A percentile compares a stretch with the other conserved stretches of the same genome.
These are phyloP conservation scores for Solanum hybrid DNA, from an alignment of 305 asterid genomes.

Conservation along the genomic window DNA sequence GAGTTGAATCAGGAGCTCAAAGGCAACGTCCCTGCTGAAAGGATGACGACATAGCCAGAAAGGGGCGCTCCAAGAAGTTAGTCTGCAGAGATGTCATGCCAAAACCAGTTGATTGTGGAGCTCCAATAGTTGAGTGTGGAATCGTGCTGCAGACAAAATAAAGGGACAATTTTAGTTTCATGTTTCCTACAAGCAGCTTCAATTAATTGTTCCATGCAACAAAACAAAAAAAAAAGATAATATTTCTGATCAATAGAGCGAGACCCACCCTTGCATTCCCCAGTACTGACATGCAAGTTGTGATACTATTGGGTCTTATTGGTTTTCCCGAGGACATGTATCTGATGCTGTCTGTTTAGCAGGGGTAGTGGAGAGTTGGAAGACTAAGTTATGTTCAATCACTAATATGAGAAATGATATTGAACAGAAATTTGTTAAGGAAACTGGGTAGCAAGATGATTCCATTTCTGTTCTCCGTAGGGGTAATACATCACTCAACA, in stretches of 20 bases:
- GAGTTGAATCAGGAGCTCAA: conserved; percentile 20
- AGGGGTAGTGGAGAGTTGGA: neutral
- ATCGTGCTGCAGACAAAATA: conserved; percentile 35
- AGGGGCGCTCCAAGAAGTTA: conserved; percentile 51
- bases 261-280: neutral
- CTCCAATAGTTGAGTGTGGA: conserved; percentile 44
- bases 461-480: neutral
- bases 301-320: neutral
- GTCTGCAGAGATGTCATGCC: conserved; percentile 52
- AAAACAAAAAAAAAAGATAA: neutral
- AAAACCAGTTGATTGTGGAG: conserved; percentile 59
- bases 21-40: conserved; percentile 49
- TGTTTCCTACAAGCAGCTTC: neutral
- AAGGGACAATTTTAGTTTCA: neutral
- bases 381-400: neutral
- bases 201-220: neutral
- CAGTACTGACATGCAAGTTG: neutral
- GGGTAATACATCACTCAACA: neutral
- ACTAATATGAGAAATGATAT: neutral
- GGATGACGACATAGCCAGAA: conserved; percentile 54
- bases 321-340: neutral
- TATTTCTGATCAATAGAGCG: neutral
- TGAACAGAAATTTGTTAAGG: neutral
- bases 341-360: neutral
- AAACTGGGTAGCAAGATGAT: neutral